Evolutionary conservation across 441 rosid species (phyloP).

Genomic region (Croton laevigatus): DNA sequence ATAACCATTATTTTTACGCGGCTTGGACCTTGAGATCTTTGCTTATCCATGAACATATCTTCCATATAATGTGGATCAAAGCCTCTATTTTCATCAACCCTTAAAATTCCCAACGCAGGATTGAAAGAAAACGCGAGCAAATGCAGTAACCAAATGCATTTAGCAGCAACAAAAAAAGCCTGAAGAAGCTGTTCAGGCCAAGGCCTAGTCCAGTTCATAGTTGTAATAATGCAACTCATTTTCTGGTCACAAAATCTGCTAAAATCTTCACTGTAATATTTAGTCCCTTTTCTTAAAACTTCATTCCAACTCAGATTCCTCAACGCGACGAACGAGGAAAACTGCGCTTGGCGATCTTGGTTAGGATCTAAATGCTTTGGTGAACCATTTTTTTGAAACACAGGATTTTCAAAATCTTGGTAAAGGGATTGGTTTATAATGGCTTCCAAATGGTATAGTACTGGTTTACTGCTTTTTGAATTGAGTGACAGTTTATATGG

Average conservation of each 20-base stretch:
- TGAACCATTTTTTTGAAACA: constrained; percentile 75
- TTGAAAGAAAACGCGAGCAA: constrained; percentile 88
- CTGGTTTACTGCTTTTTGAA: constrained; percentile 61
- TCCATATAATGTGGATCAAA: constrained; percentile 86
- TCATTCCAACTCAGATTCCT: constrained; percentile 96
- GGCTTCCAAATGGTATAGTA: constrained; percentile 73
- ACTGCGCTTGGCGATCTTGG: constrained; percentile 69
- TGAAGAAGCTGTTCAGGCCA: constrained; percentile 93
- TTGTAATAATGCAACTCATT: constrained; percentile 79
- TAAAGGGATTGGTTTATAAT: constrained; percentile 74
- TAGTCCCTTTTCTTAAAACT: constrained; percentile 86
- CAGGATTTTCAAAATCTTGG: constrained; percentile 84
- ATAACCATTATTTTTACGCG: constrained; percentile 84
- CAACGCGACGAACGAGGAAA: constrained; percentile 65
- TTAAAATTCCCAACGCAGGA: constrained; percentile 62
- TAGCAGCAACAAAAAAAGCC: constrained; percentile 82
- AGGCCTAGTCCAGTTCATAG: constrained; percentile 72
- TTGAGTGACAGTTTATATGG: constrained; percentile 60
- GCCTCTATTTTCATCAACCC: constrained; percentile 71
- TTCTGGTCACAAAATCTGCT: constrained; percentile 96
- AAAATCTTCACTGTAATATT: constrained; percentile 85
- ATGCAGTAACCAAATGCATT: constrained; percentile 92
- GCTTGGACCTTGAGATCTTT: constrained; percentile 39
- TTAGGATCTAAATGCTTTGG: constrained; percentile 67
- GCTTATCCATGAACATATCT: constrained; percentile 65